These are phyloP conservation scores for Yamadazyma siamensis DNA, from an alignment of 1,139 yeast species.

Conservation along the genomic window DNA sequence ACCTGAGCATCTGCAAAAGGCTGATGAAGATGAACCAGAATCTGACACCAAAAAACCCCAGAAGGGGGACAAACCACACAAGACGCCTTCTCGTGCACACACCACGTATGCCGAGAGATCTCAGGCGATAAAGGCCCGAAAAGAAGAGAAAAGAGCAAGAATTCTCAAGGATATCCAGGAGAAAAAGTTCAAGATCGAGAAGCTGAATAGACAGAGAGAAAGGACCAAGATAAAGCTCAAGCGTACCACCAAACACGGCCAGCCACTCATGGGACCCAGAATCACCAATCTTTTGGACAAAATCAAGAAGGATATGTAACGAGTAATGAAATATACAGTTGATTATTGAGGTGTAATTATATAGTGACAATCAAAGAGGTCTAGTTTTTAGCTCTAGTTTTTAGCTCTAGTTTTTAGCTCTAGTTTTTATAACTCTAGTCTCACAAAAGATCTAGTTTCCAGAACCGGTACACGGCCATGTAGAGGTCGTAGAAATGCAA, in stretches of 20 bases:
- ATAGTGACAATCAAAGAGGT: no score
- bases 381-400: background rate
- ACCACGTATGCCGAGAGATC: constrained; percentile 46
- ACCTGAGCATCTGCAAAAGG: constrained; percentile 4
- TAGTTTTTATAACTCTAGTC: background rate
- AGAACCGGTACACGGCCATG: constrained; percentile 6
- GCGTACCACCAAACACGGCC: constrained; percentile 70
- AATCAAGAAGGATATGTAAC: constrained; percentile 50
- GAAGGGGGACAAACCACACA: constrained; percentile 5
- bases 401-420: background rate
- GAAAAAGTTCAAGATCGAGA: constrained; percentile 20
- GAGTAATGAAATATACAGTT: background rate
- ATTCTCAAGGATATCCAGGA: constrained; percentile 27
- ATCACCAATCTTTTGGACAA: constrained; percentile 76
- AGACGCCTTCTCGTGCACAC: constrained; percentile 15
- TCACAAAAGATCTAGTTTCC: constrained; percentile 1
- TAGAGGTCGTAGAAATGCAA: constrained; percentile 54
- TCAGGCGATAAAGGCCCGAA: constrained; percentile 41
- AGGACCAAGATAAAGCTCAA: constrained; percentile 49
- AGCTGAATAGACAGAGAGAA: constrained; percentile 28
- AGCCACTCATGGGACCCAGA: constrained; percentile 89
- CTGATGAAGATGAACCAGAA: constrained; percentile 11
- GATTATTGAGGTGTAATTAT: background rate
- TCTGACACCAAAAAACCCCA: constrained; percentile 12
- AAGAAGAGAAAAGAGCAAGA: constrained; percentile 33